Percentiles rank a stretch among this genome's conserved stretches.
Evolutionary conservation across 1,284 basidiomycete species (phyloP).

Genomic region (Ustilago shanxiensis): DNA sequence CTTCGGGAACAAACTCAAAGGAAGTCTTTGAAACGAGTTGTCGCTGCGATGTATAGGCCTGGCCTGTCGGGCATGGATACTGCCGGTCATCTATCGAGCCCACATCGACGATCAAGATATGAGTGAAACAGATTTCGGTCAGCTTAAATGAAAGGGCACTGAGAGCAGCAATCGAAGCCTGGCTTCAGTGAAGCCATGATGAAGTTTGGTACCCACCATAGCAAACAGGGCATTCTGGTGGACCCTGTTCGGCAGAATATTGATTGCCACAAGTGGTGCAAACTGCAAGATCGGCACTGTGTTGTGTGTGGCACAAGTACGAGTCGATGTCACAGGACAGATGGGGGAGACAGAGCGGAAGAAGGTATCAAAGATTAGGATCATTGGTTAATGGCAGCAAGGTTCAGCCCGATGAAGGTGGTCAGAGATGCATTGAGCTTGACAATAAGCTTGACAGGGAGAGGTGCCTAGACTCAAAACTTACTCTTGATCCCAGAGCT

Average conservation of each 20-base stretch:
- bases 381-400: too few relatives aligned
- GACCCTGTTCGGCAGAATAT: constrained; percentile 23
- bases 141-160: not conserved
- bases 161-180: not conserved
- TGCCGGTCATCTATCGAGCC: constrained; percentile 32
- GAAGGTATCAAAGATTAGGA: too few relatives aligned
- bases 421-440: not conserved
- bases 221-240: constrained; percentile 36
- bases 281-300: constrained; percentile 40
- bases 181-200: not conserved
- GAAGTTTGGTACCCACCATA: constrained; percentile 25
- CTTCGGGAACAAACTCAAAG: constrained; percentile 33
- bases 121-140: not conserved
- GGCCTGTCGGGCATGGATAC: constrained; percentile 33
- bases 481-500: constrained; percentile 38
- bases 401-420: too few relatives aligned
- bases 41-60: constrained; percentile 30
- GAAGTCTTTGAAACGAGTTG: constrained; percentile 28
- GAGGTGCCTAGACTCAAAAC: not conserved
- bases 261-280: constrained; percentile 42
- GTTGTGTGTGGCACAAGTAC: not conserved
- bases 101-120: too few relatives aligned
- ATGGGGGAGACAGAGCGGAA: not conserved
- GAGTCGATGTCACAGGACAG: not conserved
- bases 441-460: not conserved